Evolutionary conservation across 805 yeast genomes (phyloP).

Genomic region (Candida parachauliodes): DNA sequence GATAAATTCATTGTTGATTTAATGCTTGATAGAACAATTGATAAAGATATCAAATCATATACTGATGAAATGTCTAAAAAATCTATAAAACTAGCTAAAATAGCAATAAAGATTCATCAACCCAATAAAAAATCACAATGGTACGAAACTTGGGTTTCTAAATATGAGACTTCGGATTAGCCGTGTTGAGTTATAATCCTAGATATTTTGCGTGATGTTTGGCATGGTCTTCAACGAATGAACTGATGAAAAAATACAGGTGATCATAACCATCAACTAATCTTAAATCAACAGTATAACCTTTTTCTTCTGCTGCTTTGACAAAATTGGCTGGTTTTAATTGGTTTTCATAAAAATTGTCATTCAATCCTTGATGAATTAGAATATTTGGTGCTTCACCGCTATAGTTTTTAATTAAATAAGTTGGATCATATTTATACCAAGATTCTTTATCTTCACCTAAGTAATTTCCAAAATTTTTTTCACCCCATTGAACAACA

Average conservation of each 20-base stretch:
- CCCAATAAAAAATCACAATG: slow-evolving; percentile 54
- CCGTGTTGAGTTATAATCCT: slow-evolving; percentile 22
- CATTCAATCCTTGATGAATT: slow-evolving; percentile 79
- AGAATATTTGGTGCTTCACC: slow-evolving; percentile 55
- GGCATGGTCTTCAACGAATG: slow-evolving; percentile 81
- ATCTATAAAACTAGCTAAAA: slow-evolving; percentile 27
- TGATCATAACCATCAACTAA: slow-evolving; percentile 86
- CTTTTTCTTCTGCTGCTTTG: slow-evolving; percentile 56
- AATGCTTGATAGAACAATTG: slow-evolving; percentile 45
- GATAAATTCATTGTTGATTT: slow-evolving; percentile 61
- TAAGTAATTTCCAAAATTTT: slow-evolving; percentile 76
- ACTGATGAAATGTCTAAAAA: slow-evolving; percentile 22
- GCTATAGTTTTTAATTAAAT: slow-evolving; percentile 54
- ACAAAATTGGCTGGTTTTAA: slow-evolving; percentile 72
- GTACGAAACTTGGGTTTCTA: slow-evolving; percentile 51
- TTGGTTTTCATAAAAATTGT: slow-evolving; percentile 69
- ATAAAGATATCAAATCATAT: slow-evolving; percentile 27
- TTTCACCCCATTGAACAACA: slow-evolving; percentile 81
- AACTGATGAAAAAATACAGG: slow-evolving; percentile 78
- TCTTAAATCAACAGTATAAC: slow-evolving; percentile 49
- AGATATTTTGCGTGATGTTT: slow-evolving; percentile 77
- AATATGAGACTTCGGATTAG: slow-evolving; percentile 24
- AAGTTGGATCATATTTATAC: slow-evolving; percentile 81
- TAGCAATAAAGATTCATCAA: slow-evolving; percentile 47
- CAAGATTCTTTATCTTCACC: slow-evolving; percentile 61